phyloP scores from a whole-genome alignment of 1,284 basidiomycete species.

The Vanrija pseudolonga region DNA sequence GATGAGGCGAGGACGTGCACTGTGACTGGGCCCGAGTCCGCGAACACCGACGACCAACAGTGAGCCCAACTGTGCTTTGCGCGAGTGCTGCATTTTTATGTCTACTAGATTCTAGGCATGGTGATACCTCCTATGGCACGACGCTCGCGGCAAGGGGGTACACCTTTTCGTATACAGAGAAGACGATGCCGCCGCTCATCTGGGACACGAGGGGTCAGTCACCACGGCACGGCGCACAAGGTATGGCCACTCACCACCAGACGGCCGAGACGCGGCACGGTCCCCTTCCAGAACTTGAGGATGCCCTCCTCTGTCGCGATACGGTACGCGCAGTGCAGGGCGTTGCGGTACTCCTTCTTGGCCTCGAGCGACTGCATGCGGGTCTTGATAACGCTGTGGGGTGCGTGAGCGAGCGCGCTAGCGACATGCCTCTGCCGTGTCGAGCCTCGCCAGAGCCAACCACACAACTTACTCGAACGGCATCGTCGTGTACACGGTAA shows the following conservation, averaged over 20 bases:
- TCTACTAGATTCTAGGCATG: no score
- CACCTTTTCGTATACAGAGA: constrained; percentile 76
- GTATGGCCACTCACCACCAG: constrained; percentile 63
- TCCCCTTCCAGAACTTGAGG: constrained; percentile 89
- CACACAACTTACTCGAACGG: constrained; percentile 71
- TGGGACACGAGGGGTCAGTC: constrained; percentile 39
- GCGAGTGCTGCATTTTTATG: no score
- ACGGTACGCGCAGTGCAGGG: constrained; percentile 59
- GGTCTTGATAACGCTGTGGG: constrained; percentile 89
- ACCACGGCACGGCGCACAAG: no score
- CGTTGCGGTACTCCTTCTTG: constrained; percentile 74
- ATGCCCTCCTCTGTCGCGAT: constrained; percentile 88
- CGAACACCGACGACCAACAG: no score
- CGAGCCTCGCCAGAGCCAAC: no score
- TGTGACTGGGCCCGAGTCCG: no score
- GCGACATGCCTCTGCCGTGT: no score
- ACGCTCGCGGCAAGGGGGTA: constrained; percentile 36
- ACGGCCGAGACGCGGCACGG: constrained; percentile 79
- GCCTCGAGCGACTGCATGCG: constrained; percentile 93
- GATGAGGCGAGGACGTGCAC: no score
- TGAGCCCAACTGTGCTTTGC: no score
- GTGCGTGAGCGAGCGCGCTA: constrained; percentile 5
- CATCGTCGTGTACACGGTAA: constrained; percentile 88
- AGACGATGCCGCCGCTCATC: constrained; percentile 91
- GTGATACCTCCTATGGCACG: neutral